These are phyloP conservation scores for Eremochloa ophiuroides DNA, from an alignment of 176 grass and related monocot genomes.

Conservation along the genomic window DNA sequence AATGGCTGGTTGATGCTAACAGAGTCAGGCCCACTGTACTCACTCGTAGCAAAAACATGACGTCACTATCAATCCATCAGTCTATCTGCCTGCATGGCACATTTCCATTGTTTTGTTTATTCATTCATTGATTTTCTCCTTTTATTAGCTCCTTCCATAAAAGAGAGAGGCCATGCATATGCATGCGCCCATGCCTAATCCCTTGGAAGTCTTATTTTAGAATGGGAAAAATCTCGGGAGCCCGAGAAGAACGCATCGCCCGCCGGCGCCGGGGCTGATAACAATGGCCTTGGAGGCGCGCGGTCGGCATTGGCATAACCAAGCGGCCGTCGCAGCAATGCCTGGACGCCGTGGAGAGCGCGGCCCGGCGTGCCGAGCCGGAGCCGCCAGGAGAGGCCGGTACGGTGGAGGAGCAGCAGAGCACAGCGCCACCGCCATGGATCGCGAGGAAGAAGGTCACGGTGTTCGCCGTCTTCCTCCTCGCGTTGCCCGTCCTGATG, in stretches of 20 bases:
- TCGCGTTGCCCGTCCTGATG: slow-evolving; percentile 25
- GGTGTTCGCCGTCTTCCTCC: slow-evolving; percentile 23
- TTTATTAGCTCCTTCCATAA: neutral
- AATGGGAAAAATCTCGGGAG: slow-evolving; percentile 25
- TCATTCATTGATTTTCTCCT: neutral
- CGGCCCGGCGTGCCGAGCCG: slow-evolving; percentile 6
- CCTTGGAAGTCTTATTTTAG: slow-evolving; percentile 10
- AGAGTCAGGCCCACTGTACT: too few species aligned
- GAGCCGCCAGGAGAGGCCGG: too few species aligned
- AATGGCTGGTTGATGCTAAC: too few species aligned
- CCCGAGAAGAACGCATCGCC: slow-evolving; percentile 38
- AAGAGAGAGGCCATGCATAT: neutral
- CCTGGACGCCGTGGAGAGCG: slow-evolving; percentile 4
- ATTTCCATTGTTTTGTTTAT: neutral
- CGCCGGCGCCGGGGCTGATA: slow-evolving; percentile 1
- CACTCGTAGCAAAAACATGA: neutral
- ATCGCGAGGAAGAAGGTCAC: slow-evolving; percentile 23
- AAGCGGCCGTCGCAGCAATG: slow-evolving; percentile 36
- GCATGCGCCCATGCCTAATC: neutral
- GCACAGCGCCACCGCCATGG: slow-evolving; percentile 17
- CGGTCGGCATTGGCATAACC: slow-evolving; percentile 27
- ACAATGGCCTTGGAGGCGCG: slow-evolving; percentile 32
- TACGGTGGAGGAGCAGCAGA: slow-evolving; percentile 15
- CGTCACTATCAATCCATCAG: neutral
- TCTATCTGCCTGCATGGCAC: neutral